These are phyloP conservation scores for Candida silvatica DNA, from an alignment of 805 yeast genomes.

Conservation along the genomic window DNA sequence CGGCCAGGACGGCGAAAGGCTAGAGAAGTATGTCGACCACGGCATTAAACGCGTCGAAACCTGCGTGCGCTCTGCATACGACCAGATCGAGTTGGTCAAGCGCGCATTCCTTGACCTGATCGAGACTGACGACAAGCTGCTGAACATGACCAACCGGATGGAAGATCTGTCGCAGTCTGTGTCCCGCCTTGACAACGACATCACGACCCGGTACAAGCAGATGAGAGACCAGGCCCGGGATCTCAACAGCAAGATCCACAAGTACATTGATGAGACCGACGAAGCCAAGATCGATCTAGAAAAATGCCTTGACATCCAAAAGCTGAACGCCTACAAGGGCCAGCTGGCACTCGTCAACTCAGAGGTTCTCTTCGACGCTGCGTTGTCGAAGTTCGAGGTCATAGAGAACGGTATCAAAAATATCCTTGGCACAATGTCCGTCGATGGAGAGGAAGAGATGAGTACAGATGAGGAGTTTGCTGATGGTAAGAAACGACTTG, in stretches of 20 bases:
- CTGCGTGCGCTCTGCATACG: neutral
- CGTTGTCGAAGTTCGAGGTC: conserved; percentile 18
- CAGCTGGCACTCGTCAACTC: conserved; percentile 17
- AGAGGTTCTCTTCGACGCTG: conserved; percentile 20
- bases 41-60: neutral
- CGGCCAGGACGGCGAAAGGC: neutral
- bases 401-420: conserved; percentile 9
- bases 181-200: neutral
- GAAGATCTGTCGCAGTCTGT: neutral
- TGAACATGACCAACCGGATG: conserved; percentile 1
- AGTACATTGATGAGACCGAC: conserved; percentile 6
- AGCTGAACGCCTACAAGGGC: conserved; percentile 19
- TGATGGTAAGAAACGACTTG: conserved; percentile 8
- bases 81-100: conserved; percentile 1
- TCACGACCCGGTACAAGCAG: conserved; percentile 1
- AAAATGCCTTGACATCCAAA: conserved; percentile 11
- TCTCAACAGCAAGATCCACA: conserved; percentile 5
- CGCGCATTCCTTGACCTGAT: conserved; percentile 1
- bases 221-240: conserved; percentile 3
- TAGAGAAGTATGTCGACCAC: neutral
- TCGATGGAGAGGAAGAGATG: neutral
- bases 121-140: conserved; percentile 4
- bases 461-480: neutral
- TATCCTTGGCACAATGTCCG: conserved; percentile 2
- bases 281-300: conserved; percentile 5